These are phyloP conservation scores for Geotrichum fermentans DNA, from an alignment of 1,139 yeast genomes.

Conservation along the genomic window DNA sequence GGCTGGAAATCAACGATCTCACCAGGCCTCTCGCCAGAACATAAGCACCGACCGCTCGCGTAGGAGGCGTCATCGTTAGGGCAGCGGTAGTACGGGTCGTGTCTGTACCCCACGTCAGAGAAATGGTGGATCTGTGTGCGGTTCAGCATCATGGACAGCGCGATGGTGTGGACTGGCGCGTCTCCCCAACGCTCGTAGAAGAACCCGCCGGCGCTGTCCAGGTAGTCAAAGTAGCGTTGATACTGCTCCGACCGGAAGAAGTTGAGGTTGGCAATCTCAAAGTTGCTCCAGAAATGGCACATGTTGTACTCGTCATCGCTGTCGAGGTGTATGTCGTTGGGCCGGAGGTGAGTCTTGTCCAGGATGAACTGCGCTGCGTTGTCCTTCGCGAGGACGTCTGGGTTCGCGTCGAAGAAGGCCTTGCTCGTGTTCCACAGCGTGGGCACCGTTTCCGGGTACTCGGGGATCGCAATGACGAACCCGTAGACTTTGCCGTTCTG, in stretches of 20 bases:
- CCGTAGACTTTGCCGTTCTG: constrained; percentile 73
- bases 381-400: constrained; percentile 60
- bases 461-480: constrained; percentile 72
- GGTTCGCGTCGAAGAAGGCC: constrained; percentile 55
- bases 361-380: constrained; percentile 68
- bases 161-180: constrained; percentile 93
- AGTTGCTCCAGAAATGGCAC: constrained; percentile 95
- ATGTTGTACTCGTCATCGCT: constrained; percentile 58
- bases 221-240: constrained; percentile 58
- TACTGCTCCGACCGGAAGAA: constrained; percentile 74
- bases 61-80: constrained; percentile 54
- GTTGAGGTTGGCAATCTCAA: constrained; percentile 77
- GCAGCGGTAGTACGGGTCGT: constrained; percentile 77
- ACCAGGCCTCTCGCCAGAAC: constrained; percentile 45
- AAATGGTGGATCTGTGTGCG: constrained; percentile 73
- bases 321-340: constrained; percentile 39
- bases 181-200: constrained; percentile 94
- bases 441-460: constrained; percentile 78
- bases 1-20: constrained; percentile 53
- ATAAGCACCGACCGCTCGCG: constrained; percentile 60
- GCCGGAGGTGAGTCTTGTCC: constrained; percentile 42
- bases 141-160: constrained; percentile 61
- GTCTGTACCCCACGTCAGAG: constrained; percentile 83
- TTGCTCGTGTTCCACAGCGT: constrained; percentile 76
- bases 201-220: constrained; percentile 76